Conservation (phyloP, 768 basidiomycete genomes). For the Kwoniella bestiolae region DNA sequence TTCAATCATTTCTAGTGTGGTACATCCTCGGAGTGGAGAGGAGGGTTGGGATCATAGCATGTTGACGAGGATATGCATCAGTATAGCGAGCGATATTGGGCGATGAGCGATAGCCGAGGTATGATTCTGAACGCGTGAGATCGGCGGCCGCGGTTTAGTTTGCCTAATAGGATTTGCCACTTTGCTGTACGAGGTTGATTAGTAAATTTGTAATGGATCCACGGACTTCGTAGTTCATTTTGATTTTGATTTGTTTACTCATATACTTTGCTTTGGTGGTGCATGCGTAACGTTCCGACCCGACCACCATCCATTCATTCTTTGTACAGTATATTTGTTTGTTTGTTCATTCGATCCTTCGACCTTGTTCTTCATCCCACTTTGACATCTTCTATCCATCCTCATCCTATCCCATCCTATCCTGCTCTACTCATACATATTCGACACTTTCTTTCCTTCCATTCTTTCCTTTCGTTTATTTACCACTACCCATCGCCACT, state of each 20-base stretch:
- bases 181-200: no score
- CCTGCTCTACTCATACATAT: neutral
- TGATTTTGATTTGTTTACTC: neutral
- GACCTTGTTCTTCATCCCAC: neutral
- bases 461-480: neutral
- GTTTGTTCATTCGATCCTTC: neutral
- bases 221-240: neutral
- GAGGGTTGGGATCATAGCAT: no score
- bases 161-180: no score
- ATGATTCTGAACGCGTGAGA: no score
- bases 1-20: neutral
- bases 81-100: no score
- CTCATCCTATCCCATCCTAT: neutral
- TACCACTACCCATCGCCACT: neutral
- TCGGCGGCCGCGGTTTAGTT: no score
- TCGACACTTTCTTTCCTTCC: neutral
- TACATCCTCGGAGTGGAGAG: neutral
- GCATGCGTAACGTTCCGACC: constrained; percentile 22
- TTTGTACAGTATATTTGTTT: neutral
- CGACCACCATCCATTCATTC: neutral
- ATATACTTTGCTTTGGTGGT: no score
- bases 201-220: no score
- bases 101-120: no score
- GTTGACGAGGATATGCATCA: no score
- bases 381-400: neutral